Evolutionary conservation across 495 filamentous ascomycete genomes (phyloP).

Genomic region (Penicillium steckii): DNA sequence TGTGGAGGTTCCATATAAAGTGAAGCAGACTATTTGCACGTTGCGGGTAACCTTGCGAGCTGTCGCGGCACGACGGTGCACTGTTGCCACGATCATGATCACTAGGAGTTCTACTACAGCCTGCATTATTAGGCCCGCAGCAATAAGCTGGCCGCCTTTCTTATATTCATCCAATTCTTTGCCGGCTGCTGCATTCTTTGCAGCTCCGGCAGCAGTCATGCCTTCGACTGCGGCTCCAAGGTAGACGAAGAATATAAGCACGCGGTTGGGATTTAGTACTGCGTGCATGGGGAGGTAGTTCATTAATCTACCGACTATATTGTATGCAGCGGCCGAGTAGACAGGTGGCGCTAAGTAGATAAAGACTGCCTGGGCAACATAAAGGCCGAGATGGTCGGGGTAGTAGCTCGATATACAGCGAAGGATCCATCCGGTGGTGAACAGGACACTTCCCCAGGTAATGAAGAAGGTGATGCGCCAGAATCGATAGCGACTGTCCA

Average conservation of each 20-base stretch:
- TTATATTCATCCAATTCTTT: constrained; percentile 18
- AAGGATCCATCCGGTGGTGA: constrained; percentile 42
- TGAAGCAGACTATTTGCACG: constrained; percentile 33
- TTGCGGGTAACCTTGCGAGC: constrained; percentile 28
- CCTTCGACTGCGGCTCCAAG: constrained; percentile 35
- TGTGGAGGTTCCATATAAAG: constrained; percentile 39
- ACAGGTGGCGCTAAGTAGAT: constrained; percentile 54
- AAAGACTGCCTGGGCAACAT: constrained; percentile 50
- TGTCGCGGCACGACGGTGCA: constrained; percentile 29
- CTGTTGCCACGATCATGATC: constrained; percentile 29
- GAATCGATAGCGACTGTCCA: constrained; percentile 33
- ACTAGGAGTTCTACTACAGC: constrained; percentile 34
- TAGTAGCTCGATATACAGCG: constrained; percentile 39
- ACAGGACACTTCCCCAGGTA: constrained; percentile 39
- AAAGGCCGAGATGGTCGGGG: constrained; percentile 36
- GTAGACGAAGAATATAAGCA: constrained; percentile 35
- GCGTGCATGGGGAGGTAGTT: constrained; percentile 43
- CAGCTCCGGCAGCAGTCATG: constrained; percentile 37
- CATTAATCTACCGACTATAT: constrained; percentile 55
- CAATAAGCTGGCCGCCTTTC: constrained; percentile 30
- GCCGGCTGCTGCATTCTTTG: constrained; percentile 30
- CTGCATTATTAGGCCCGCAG: constrained; percentile 34
- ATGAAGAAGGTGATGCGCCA: constrained; percentile 47
- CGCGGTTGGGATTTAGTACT: constrained; percentile 38
- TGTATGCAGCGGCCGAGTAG: constrained; percentile 58